phyloP scores from a whole-genome alignment of 1,284 basidiomycete species.

The Cronartium quercuum region DNA sequence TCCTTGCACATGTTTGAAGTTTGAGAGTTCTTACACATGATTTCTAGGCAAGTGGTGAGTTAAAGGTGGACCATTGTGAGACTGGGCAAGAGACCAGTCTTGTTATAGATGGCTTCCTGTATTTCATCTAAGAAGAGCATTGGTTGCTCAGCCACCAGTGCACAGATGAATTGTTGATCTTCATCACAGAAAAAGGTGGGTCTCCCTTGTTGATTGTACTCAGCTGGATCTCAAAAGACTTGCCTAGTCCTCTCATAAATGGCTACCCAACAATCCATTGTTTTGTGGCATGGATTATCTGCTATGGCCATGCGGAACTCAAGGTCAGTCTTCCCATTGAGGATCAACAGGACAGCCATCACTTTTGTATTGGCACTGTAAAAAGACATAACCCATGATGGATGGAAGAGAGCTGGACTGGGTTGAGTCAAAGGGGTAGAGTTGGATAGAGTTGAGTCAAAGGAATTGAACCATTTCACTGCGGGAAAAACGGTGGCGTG shows the following conservation, averaged over 20 bases:
- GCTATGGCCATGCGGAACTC: no score
- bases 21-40: neutral
- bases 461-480: no score
- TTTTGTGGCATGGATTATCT: no score
- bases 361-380: no score
- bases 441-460: no score
- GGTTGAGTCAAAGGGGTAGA: no score
- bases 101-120: neutral
- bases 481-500: no score
- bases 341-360: no score
- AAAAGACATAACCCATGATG: no score
- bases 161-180: neutral
- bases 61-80: neutral
- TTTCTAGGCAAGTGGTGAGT: neutral
- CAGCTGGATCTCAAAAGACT: conserved; percentile 2
- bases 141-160: neutral
- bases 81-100: neutral
- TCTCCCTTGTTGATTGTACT: neutral
- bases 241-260: neutral
- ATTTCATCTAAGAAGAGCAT: conserved; percentile 14
- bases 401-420: no score
- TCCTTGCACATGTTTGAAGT: neutral
- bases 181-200: neutral
- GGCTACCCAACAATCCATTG: neutral
- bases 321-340: no score